Percentiles rank a stretch among this genome's conserved stretches.
These are phyloP conservation scores for Puccinia novopanici DNA, from an alignment of 1,284 basidiomycete genomes.

Conservation along the genomic window DNA sequence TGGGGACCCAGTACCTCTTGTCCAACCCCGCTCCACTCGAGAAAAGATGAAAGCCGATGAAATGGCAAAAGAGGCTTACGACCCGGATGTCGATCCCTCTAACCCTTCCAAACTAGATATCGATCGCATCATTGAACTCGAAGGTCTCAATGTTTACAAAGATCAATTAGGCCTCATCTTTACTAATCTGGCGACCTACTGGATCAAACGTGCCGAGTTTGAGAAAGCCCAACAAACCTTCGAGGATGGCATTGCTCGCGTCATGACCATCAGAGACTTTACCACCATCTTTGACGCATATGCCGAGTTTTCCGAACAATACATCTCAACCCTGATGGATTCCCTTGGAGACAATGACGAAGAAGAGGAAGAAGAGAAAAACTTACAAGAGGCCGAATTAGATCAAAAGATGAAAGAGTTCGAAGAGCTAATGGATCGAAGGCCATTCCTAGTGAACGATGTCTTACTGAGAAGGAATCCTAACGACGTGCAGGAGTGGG, in stretches of 20 bases:
- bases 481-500: constrained; percentile 99
- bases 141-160: constrained; percentile 84
- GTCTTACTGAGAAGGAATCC: constrained; percentile 90
- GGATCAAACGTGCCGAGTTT: constrained; percentile 96
- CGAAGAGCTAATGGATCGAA: constrained; percentile 88
- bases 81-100: constrained; percentile 79
- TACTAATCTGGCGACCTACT: constrained; percentile 95
- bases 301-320: constrained; percentile 86
- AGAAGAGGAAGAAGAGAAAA: constrained; percentile 58
- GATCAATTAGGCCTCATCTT: constrained; percentile 95
- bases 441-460: constrained; percentile 95
- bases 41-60: constrained; percentile 54
- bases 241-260: constrained; percentile 78
- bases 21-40: constrained; percentile 55
- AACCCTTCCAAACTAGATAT: constrained; percentile 78
- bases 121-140: constrained; percentile 76
- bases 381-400: constrained; percentile 70
- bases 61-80: constrained; percentile 65
- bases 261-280: constrained; percentile 94
- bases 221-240: constrained; percentile 81
- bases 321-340: constrained; percentile 90
- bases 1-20: constrained; percentile 71
- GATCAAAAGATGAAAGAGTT: constrained; percentile 89
- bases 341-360: constrained; percentile 74
- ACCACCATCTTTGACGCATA: constrained; percentile 98